These are phyloP conservation scores for Alternaria conjuncta DNA, from an alignment of 2,329 filamentous ascomycete species.

Conservation along the genomic window DNA sequence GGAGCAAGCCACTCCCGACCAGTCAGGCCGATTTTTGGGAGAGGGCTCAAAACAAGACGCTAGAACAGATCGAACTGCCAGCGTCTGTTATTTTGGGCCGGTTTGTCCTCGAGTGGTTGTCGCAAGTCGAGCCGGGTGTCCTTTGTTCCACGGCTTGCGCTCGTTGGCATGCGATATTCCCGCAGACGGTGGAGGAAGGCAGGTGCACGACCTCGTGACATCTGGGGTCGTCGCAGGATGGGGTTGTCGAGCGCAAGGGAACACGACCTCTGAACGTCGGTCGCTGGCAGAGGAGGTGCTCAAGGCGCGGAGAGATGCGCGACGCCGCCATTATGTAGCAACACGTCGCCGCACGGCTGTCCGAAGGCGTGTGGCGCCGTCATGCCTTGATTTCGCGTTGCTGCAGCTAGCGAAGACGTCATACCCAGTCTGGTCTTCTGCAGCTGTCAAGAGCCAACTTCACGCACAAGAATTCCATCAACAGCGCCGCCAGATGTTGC, in stretches of 20 bases:
- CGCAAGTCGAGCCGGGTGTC: constrained; percentile 36
- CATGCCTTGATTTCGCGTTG: constrained; percentile 42
- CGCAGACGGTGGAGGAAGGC: constrained; percentile 29
- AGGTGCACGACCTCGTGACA: constrained; percentile 35
- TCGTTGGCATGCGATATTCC: constrained; percentile 35
- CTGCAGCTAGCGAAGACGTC: constrained; percentile 29
- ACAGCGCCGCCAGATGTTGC: not conserved
- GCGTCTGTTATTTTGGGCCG: constrained; percentile 39
- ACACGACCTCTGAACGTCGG: constrained; percentile 43
- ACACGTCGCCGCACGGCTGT: constrained; percentile 27
- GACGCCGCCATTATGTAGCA: constrained; percentile 41
- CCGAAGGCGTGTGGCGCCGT: constrained; percentile 26
- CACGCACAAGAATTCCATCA: not conserved
- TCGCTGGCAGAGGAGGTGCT: constrained; percentile 47
- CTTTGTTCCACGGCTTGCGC: constrained; percentile 49
- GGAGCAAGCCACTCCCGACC: constrained; percentile 44
- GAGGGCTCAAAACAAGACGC: constrained; percentile 43
- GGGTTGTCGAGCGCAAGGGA: constrained; percentile 48
- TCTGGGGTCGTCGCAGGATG: constrained; percentile 29
- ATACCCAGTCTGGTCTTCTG: constrained; percentile 5
- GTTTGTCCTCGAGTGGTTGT: constrained; percentile 40
- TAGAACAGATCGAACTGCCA: constrained; percentile 29
- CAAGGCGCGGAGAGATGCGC: constrained; percentile 32
- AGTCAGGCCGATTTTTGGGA: constrained; percentile 48
- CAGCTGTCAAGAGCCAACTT: not conserved